Evolutionary conservation across 257 asterid genomes (phyloP).

Genomic region (Coffea eugenioides): DNA sequence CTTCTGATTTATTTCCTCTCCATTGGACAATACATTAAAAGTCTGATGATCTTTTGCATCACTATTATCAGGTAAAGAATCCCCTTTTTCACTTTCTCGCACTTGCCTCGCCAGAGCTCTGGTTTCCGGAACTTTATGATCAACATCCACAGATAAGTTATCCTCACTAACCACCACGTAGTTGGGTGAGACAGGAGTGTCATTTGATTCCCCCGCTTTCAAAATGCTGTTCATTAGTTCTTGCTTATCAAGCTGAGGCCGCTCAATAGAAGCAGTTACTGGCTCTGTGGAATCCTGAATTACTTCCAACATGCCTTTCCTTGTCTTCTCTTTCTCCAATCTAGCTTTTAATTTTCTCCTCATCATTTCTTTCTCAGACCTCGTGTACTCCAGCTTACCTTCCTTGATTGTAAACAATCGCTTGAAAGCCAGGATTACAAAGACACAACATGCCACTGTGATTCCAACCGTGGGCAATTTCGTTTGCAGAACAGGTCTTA

Average conservation of each 20-base stretch:
- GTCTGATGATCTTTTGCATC: constrained; percentile 35
- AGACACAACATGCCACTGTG: constrained; percentile 51
- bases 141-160: constrained; percentile 31
- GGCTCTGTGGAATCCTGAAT: constrained; percentile 42
- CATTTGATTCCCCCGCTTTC: constrained; percentile 41
- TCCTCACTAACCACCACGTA: constrained; percentile 22
- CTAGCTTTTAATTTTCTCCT: constrained; percentile 70
- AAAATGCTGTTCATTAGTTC: constrained; percentile 48
- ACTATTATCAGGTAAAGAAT: constrained; percentile 21
- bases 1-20: constrained; percentile 17
- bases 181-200: constrained; percentile 24
- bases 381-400: constrained; percentile 39
- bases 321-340: constrained; percentile 43
- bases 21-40: constrained; percentile 25
- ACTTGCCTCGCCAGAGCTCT: constrained; percentile 70
- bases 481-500: constrained; percentile 19
- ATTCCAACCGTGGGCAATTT: constrained; percentile 54
- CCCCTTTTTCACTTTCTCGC: constrained; percentile 57
- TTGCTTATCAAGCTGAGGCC: constrained; percentile 79
- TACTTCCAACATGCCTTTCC: constrained; percentile 63
- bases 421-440: constrained; percentile 48
- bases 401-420: constrained; percentile 31
- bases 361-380: constrained; percentile 74
- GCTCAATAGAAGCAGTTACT: constrained; percentile 29
- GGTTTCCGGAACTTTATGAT: constrained; percentile 57